These are phyloP conservation scores for Monosporascus sp. DNA, from an alignment of 2,329 filamentous ascomycete species.

Conservation along the genomic window DNA sequence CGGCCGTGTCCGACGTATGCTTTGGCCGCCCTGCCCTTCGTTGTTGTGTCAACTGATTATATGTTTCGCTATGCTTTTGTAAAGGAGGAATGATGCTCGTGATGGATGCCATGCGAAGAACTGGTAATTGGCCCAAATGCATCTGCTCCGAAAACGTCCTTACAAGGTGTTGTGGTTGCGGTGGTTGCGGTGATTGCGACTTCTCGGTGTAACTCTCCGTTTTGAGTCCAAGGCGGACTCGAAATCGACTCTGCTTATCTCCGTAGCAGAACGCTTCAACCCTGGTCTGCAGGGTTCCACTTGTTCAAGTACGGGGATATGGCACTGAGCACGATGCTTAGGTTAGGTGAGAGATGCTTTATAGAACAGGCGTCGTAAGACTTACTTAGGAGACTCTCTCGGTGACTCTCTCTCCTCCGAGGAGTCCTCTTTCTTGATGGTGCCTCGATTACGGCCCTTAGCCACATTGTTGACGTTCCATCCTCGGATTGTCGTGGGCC, in stretches of 20 bases:
- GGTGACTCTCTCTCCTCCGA: slow-evolving; percentile 26
- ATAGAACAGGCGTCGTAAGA: slow-evolving; percentile 3
- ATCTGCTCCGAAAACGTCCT: neutral
- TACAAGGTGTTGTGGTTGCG: too few species aligned
- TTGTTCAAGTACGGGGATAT: slow-evolving; percentile 21
- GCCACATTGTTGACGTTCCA: slow-evolving; percentile 46
- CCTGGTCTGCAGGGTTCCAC: slow-evolving; percentile 22
- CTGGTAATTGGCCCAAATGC: neutral
- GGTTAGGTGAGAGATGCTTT: slow-evolving; percentile 7
- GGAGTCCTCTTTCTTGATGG: slow-evolving; percentile 20
- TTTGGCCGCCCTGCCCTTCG: neutral
- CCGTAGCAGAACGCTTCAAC: slow-evolving; percentile 1
- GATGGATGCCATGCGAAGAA: neutral
- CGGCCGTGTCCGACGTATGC: neutral
- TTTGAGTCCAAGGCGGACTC: too few species aligned
- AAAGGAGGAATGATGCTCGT: neutral
- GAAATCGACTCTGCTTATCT: too few species aligned
- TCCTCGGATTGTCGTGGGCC: slow-evolving; percentile 50
- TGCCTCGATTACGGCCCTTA: slow-evolving; percentile 23
- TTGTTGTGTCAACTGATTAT: neutral
- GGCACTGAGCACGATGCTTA: slow-evolving; percentile 12
- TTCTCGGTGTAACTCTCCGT: too few species aligned
- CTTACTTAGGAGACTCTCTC: slow-evolving; percentile 25
- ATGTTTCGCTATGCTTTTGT: neutral
- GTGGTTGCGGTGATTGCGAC: too few species aligned